A percentile compares a stretch with the other conserved stretches of the same genome.
These are phyloP conservation scores for Colletotrichum chlorophyti DNA, from an alignment of 2,329 filamentous ascomycete genomes.

Conservation along the genomic window DNA sequence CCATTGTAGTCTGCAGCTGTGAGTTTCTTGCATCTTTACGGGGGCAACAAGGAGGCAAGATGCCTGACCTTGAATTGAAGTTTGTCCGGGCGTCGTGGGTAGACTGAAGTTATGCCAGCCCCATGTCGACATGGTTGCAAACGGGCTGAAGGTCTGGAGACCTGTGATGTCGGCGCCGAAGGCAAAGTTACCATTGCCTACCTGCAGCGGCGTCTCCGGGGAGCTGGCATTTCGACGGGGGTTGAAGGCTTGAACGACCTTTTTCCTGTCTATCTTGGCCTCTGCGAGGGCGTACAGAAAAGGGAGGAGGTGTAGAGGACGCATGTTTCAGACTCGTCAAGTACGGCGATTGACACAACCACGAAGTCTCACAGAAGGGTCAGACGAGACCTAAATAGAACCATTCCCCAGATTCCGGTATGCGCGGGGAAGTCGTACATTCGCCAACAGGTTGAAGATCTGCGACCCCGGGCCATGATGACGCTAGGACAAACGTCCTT, in stretches of 20 bases:
- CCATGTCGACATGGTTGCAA: slow-evolving; percentile 55
- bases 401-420: neutral
- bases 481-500: neutral
- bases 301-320: slow-evolving; percentile 17
- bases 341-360: neutral
- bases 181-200: slow-evolving; percentile 57
- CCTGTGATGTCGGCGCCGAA: slow-evolving; percentile 55
- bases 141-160: slow-evolving; percentile 53
- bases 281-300: slow-evolving; percentile 28
- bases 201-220: slow-evolving; percentile 57
- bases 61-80: slow-evolving; percentile 22
- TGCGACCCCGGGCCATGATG: neutral
- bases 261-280: slow-evolving; percentile 38
- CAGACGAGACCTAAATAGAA: neutral
- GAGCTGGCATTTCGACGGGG: slow-evolving; percentile 55
- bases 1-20: slow-evolving; percentile 48
- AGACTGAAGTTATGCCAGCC: slow-evolving; percentile 57
- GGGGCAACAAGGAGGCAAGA: no score
- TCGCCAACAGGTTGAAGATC: neutral
- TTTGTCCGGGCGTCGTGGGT: slow-evolving; percentile 46
- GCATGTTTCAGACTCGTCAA: slow-evolving; percentile 3
- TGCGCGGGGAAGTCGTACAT: neutral
- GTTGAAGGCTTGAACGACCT: slow-evolving; percentile 50
- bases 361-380: neutral
- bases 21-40: no score